Conservation (phyloP, 129 eudicot species). For the Oenanthe sinensis region DNA sequence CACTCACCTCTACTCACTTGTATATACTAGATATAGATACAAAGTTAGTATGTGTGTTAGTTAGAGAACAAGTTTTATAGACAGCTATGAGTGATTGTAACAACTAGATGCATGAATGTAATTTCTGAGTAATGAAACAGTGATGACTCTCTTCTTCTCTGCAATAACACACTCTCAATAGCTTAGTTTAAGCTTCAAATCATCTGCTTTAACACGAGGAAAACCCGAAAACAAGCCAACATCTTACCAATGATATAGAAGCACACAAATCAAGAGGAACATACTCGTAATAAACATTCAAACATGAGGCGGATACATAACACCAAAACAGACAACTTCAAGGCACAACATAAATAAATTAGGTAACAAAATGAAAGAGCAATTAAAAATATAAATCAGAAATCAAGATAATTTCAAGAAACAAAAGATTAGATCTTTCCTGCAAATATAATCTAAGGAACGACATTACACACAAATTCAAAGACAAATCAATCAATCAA, state of each 20-base stretch:
- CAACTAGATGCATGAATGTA: too few relatives aligned
- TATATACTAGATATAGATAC: too few relatives aligned
- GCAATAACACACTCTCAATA: too few relatives aligned
- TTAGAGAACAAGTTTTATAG: too few relatives aligned
- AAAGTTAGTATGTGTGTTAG: too few relatives aligned
- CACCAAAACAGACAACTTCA: neutral
- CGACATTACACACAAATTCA: neutral
- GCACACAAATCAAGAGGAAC: neutral
- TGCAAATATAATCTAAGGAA: neutral
- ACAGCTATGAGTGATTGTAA: too few relatives aligned
- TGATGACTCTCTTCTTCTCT: too few relatives aligned
- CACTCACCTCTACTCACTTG: too few relatives aligned
- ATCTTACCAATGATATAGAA: neutral
- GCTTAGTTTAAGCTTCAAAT: too few relatives aligned
- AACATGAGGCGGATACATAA: neutral
- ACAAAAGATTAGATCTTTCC: neutral
- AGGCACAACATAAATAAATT: neutral
- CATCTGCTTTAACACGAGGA: too few relatives aligned
- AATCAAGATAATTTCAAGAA: neutral
- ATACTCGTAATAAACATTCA: neutral
- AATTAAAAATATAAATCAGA: neutral
- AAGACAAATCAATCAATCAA: neutral
- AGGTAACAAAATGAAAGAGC: neutral
- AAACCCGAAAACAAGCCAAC: neutral
- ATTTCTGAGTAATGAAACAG: too few relatives aligned